Percentiles rank a stretch among this genome's conserved stretches.
Evolutionary conservation across 2,329 filamentous ascomycete genomes (phyloP).

Genomic region (Sporothrix variecibatus): DNA sequence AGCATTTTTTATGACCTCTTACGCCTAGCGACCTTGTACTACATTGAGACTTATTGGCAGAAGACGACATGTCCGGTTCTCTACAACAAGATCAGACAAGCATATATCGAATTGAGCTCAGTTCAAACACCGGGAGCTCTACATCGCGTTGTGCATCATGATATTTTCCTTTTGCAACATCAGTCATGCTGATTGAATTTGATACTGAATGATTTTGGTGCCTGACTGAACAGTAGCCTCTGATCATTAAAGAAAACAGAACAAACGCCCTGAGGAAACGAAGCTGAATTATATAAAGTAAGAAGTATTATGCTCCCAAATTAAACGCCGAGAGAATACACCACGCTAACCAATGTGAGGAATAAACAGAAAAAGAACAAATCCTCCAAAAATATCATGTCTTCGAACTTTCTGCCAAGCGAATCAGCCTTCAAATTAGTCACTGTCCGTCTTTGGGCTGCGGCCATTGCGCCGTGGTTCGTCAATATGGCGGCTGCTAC

Average conservation of each 20-base stretch:
- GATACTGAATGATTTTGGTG: not conserved
- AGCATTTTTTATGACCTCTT: not conserved
- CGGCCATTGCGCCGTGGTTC: not conserved
- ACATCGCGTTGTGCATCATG: not conserved
- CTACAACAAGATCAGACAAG: not conserved
- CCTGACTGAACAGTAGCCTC: not conserved
- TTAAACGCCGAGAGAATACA: not conserved
- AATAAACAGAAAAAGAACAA: not conserved
- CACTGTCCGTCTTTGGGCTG: constrained; percentile 19
- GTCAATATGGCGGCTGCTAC: not conserved
- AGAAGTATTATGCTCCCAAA: not conserved
- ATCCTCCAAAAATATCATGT: not conserved
- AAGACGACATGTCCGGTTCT: not conserved
- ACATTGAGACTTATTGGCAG: not conserved
- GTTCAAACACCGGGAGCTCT: not conserved
- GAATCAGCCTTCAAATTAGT: not conserved
- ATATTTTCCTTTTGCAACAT: not conserved
- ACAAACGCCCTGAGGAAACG: not conserved
- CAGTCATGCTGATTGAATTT: not conserved
- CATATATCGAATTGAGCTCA: too few relatives aligned
- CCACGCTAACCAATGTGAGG: not conserved
- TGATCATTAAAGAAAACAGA: not conserved
- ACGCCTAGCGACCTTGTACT: not conserved
- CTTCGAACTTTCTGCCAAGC: not conserved
- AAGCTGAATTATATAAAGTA: not conserved